These are phyloP conservation scores for Chlamydomonas schloesseri DNA, from an alignment of 139 green algal species.

Conservation along the genomic window DNA sequence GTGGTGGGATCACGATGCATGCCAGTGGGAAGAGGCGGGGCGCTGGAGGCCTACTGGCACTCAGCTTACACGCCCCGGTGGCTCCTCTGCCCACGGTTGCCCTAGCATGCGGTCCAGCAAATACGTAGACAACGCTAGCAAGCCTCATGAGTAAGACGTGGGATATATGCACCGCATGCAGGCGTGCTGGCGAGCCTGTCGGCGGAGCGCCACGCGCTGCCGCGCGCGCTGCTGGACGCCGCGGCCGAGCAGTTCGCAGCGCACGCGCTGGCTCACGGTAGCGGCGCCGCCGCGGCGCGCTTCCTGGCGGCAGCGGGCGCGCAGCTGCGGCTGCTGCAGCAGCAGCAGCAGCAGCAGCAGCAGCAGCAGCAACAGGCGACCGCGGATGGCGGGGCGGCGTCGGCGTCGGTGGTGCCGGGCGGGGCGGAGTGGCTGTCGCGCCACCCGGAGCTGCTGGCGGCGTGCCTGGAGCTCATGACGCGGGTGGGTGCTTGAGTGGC, in stretches of 20 bases:
- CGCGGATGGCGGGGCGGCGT: not conserved
- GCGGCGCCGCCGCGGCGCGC: not conserved
- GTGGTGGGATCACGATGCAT: too few species aligned
- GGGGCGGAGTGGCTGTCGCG: not conserved
- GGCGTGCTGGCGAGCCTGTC: constrained; percentile 1
- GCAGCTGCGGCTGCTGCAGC: not conserved
- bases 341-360: not conserved
- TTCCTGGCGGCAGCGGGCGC: not conserved
- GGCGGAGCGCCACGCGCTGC: not conserved
- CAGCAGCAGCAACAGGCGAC: not conserved
- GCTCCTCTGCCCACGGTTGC: too few species aligned
- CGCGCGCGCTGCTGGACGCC: constrained; percentile 2
- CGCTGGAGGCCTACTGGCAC: too few species aligned
- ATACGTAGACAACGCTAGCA: too few species aligned
- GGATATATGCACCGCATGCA: not conserved
- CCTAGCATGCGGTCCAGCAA: too few species aligned
- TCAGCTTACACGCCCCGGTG: too few species aligned
- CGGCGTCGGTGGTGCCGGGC: not conserved
- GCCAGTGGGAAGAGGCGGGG: too few species aligned
- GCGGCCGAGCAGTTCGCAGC: constrained; percentile 16
- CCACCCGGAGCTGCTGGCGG: not conserved
- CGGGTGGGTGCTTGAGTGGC: not conserved
- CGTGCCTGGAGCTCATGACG: constrained; percentile 12
- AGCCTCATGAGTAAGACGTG: too few species aligned
- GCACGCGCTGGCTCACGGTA: not conserved